Evolutionary conservation across 2,329 filamentous ascomycete genomes (phyloP).

Genomic region (Hirsutella thompsonii): DNA sequence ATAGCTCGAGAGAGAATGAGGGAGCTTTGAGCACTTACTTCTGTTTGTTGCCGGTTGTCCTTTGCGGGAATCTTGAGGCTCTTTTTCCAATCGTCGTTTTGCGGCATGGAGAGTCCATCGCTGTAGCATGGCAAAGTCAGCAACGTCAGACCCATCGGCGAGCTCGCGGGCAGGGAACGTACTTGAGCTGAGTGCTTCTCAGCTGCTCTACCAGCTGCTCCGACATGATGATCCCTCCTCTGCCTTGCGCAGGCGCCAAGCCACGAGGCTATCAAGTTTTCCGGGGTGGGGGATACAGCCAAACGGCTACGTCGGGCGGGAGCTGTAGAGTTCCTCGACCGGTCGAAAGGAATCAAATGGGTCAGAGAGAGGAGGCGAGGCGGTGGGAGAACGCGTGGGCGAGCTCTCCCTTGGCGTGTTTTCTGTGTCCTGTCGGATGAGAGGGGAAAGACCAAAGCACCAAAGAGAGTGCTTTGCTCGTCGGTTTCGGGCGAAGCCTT

Average conservation of each 20-base stretch:
- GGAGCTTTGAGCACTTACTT: conserved; percentile 33
- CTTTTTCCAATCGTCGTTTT: conserved; percentile 58
- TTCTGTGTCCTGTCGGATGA: too few species aligned
- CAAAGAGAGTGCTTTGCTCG: too few species aligned
- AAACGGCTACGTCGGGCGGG: neutral
- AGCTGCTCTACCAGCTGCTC: conserved; percentile 33
- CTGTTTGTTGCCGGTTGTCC: conserved; percentile 69
- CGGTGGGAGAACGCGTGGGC: too few species aligned
- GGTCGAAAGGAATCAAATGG: neutral
- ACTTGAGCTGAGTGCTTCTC: conserved; percentile 28
- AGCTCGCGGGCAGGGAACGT: conserved; percentile 10
- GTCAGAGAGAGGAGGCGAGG: neutral
- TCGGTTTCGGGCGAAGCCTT: too few species aligned
- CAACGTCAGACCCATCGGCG: conserved; percentile 7
- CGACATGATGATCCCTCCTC: conserved; percentile 23
- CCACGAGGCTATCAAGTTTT: conserved; percentile 3
- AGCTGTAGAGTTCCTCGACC: neutral
- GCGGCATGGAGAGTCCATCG: conserved; percentile 31
- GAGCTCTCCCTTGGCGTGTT: too few species aligned
- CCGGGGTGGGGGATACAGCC: neutral
- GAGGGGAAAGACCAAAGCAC: too few species aligned
- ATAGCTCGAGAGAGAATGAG: neutral
- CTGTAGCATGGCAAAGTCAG: conserved; percentile 14
- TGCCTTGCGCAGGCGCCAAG: conserved; percentile 13
- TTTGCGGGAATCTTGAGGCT: conserved; percentile 58